These are phyloP conservation scores for Tetrahymena malaccensis DNA, from an alignment of 73 alveolate genomes.

Conservation along the genomic window DNA sequence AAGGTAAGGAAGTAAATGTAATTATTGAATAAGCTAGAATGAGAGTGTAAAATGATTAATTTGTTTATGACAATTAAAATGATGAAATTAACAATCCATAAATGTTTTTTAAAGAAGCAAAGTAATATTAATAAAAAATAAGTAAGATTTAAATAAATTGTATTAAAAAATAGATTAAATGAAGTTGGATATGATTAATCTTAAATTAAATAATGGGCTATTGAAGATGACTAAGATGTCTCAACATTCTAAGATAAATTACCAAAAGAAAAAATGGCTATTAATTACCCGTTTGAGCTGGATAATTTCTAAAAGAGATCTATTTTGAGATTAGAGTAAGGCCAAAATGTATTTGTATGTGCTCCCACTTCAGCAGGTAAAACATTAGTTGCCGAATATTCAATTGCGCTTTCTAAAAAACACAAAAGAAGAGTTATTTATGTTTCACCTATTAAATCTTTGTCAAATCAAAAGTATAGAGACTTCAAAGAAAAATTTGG, in stretches of 20 bases:
- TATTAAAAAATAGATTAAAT: neutral
- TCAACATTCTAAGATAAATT: conserved; percentile 14
- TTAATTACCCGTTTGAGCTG: conserved; percentile 69
- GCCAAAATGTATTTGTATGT: conserved; percentile 89
- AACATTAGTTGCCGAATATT: conserved; percentile 99
- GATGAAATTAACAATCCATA: neutral
- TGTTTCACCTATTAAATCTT: conserved; percentile 97
- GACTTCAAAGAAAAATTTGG: conserved; percentile 88
- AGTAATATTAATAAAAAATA: neutral
- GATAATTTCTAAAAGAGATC: conserved; percentile 93
- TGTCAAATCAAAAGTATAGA: conserved; percentile 92
- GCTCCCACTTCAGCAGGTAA: conserved; percentile 99
- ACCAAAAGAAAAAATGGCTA: conserved; percentile 26
- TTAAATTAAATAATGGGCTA: neutral
- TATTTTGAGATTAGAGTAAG: conserved; percentile 78
- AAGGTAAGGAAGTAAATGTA: neutral
- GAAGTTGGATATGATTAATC: neutral
- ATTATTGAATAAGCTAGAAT: neutral
- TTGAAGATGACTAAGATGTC: conserved; percentile 16
- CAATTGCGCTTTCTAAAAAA: conserved; percentile 90
- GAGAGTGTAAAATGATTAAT: neutral
- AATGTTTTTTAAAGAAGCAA: neutral
- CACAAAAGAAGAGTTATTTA: conserved; percentile 86
- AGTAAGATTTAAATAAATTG: neutral
- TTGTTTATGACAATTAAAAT: neutral